A percentile compares a stretch with the other conserved stretches of the same genome.
These are phyloP conservation scores for Fusarium sp. DNA, from an alignment of 2,329 filamentous ascomycete genomes.

Conservation along the genomic window DNA sequence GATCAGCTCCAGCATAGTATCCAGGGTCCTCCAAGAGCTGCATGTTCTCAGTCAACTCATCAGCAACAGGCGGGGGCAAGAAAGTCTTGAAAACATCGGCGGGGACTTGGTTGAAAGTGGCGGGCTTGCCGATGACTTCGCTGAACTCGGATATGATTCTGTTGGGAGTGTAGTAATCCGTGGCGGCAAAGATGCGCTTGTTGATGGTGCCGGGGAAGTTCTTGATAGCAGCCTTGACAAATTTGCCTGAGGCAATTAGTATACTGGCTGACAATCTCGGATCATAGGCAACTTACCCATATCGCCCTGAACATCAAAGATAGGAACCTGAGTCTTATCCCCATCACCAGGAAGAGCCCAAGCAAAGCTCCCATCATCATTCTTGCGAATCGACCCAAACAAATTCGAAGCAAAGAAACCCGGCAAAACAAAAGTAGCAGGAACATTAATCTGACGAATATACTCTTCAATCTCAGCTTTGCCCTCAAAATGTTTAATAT, in stretches of 20 bases:
- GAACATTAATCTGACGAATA: constrained; percentile 61
- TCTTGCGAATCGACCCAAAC: constrained; percentile 44
- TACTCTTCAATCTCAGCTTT: constrained; percentile 69
- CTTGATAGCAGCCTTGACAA: constrained; percentile 51
- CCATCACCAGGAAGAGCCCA: constrained; percentile 47
- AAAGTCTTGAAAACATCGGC: constrained; percentile 52
- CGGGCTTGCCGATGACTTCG: constrained; percentile 50
- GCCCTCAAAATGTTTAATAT: constrained; percentile 64
- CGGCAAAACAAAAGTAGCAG: constrained; percentile 62
- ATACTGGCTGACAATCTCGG: too few relatives aligned
- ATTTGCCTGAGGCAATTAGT: too few relatives aligned
- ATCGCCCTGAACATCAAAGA: constrained; percentile 54
- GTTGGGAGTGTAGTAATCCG: constrained; percentile 51
- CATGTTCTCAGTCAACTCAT: constrained; percentile 58
- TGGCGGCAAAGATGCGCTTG: constrained; percentile 52
- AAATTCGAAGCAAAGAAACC: constrained; percentile 67
- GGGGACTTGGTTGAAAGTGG: constrained; percentile 47
- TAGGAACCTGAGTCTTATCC: constrained; percentile 50
- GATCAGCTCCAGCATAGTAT: constrained; percentile 53
- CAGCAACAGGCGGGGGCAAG: constrained; percentile 43
- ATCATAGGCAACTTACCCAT: too few relatives aligned
- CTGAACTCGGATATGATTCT: constrained; percentile 51
- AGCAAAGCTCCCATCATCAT: constrained; percentile 46
- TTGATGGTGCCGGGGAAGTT: constrained; percentile 42
- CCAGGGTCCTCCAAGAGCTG: constrained; percentile 55